Evolutionary conservation across 257 asterid species (phyloP), one percentile per base, ranked within the genome.

Genomic region (Solanum tarijense): DNA sequence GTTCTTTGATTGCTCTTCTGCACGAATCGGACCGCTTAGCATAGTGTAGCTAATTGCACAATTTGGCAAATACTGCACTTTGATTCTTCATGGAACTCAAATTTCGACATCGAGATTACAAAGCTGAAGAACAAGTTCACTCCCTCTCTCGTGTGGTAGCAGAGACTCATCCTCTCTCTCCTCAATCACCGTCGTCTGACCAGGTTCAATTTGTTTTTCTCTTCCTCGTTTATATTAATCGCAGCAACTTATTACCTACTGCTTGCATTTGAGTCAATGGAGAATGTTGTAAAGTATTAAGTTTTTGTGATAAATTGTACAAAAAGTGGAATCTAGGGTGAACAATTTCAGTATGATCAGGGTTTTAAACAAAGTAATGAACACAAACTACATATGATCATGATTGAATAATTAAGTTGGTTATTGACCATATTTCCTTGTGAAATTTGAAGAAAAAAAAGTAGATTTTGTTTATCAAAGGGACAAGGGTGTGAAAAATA

Each of bases 71-170:
- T 11, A 36, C 11, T n/a, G 35, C 23, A 78, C 13, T 78, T 41
- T 41, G 60, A 39, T 78, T 78, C 9, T 35, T 78, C 55, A 94
- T 94, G 98, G 97, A 92, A 83, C 92, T 94, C 27, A 92, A 93
- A 76, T 93, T 96, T 90, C 90, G 98, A 78, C 87, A 76, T 58
- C 93, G 96, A 87, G 93, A 94, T 86, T 95, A 93, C 87, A 83
- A 66, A 83, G 93, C 91, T 65, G 94, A 95, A 89, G 91, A 91
- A 68, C 91, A 84, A 52, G 86, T 90, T 35, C 90, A 90, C 85
- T 87, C 92, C 71, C 93, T 94, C 86, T 90, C 86, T 66, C 93
- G 95, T 25, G 34, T 85, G n/a, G 91, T 87, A 29, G 93, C 93
- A 66, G 87, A 82, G 66, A 43, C 89, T 89, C 96, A 96, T 88